A percentile compares a stretch with the other conserved stretches of the same genome.
These are phyloP conservation scores for Tuber microsphaerosporum DNA, from an alignment of 495 filamentous ascomycete genomes.

Conservation along the genomic window DNA sequence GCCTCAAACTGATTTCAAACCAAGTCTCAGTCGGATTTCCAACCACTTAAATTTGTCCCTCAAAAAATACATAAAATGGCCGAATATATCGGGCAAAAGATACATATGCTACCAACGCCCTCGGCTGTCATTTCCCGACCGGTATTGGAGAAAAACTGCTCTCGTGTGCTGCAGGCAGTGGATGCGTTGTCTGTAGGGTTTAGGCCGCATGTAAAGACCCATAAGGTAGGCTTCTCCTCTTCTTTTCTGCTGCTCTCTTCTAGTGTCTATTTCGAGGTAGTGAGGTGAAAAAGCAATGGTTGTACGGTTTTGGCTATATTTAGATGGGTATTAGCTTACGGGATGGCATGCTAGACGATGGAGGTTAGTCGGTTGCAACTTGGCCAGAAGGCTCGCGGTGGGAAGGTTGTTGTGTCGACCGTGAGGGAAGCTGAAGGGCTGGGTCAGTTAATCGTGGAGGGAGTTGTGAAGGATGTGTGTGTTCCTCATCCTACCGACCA, in stretches of 20 bases:
- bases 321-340: neutral
- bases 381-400: slow-evolving; percentile 45
- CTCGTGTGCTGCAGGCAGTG: slow-evolving; percentile 62
- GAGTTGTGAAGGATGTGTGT: slow-evolving; percentile 35
- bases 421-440: slow-evolving; percentile 67
- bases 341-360: slow-evolving; percentile 50
- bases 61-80: slow-evolving; percentile 9
- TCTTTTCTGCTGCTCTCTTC: neutral
- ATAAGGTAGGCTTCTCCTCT: slow-evolving; percentile 59
- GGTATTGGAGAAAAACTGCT: slow-evolving; percentile 62
- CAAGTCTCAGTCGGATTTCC: neutral
- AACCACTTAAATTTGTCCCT: neutral
- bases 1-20: neutral
- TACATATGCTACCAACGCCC: slow-evolving; percentile 59
- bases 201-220: slow-evolving; percentile 77
- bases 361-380: slow-evolving; percentile 71
- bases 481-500: neutral
- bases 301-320: neutral
- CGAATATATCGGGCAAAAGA: slow-evolving; percentile 55
- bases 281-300: slow-evolving; percentile 11
- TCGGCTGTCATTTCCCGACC: slow-evolving; percentile 62
- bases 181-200: slow-evolving; percentile 57
- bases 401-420: slow-evolving; percentile 70
- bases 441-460: slow-evolving; percentile 47
- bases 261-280: neutral